A percentile compares a stretch with the other conserved stretches of the same genome.
Conservation (phyloP, 768 basidiomycete genomes). For the Leccinum disarticulatum region DNA sequence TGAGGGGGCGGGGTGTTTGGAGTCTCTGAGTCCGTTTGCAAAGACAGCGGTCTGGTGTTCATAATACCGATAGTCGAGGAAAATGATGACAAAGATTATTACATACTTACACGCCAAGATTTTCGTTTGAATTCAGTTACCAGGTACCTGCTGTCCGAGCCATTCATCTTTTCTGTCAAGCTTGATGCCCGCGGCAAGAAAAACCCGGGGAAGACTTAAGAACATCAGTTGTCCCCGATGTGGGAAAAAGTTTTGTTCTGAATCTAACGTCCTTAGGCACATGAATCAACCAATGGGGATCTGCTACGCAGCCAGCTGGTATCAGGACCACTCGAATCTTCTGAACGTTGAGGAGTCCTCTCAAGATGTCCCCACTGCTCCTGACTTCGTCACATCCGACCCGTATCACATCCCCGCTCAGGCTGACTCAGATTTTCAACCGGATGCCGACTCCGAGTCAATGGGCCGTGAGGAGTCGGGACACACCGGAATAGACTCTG, state of each 20-base stretch:
- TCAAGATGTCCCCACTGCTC: not conserved
- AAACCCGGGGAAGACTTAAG: not conserved
- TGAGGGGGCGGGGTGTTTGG: too few relatives aligned
- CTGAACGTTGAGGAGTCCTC: not conserved
- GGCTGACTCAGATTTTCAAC: not conserved
- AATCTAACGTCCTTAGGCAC: not conserved
- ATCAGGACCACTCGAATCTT: not conserved
- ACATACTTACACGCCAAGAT: not conserved
- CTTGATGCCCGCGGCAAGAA: not conserved
- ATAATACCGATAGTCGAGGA: not conserved
- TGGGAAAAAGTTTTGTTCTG: not conserved
- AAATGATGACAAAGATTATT: not conserved
- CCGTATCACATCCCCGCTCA: not conserved
- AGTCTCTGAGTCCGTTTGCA: too few relatives aligned
- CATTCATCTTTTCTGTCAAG: not conserved
- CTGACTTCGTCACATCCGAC: not conserved
- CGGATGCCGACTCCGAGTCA: not conserved
- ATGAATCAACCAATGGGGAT: not conserved
- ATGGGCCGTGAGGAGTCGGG: not conserved
- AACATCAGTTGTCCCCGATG: not conserved
- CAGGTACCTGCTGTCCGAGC: not conserved
- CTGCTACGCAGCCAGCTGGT: not conserved
- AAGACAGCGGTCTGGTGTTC: not conserved
- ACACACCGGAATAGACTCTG: not conserved
- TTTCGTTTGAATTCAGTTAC: too few relatives aligned